A percentile compares a stretch with the other conserved stretches of the same genome.
Conservation (phyloP, 345 rosid genomes). For the Murraya paniculata region DNA sequence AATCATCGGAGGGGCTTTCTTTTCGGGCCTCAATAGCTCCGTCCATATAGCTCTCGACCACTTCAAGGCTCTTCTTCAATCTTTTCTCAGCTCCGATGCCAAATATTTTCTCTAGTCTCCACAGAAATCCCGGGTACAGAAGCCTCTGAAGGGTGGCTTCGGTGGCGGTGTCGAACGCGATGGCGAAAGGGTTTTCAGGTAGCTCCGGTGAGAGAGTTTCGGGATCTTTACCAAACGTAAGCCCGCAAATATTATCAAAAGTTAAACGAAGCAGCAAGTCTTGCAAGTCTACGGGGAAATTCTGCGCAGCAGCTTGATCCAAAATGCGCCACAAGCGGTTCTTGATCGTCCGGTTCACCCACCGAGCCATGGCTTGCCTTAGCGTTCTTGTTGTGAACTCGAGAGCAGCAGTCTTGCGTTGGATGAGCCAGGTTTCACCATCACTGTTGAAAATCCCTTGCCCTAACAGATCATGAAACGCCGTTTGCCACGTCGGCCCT, state of each 20-base stretch:
- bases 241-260: slow-evolving; percentile 86
- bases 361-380: slow-evolving; percentile 91
- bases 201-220: slow-evolving; percentile 66
- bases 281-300: slow-evolving; percentile 61
- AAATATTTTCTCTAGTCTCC: slow-evolving; percentile 62
- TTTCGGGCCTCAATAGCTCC: slow-evolving; percentile 62
- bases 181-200: slow-evolving; percentile 69
- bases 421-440: slow-evolving; percentile 91
- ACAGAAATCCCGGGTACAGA: slow-evolving; percentile 66
- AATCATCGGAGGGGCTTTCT: slow-evolving; percentile 76
- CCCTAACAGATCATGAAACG: slow-evolving; percentile 82
- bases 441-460: slow-evolving; percentile 90
- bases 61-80: slow-evolving; percentile 46
- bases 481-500: slow-evolving; percentile 76
- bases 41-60: slow-evolving; percentile 71
- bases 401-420: slow-evolving; percentile 84
- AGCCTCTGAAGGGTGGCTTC: slow-evolving; percentile 81
- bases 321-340: slow-evolving; percentile 76
- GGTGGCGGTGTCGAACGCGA: slow-evolving; percentile 78
- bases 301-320: slow-evolving; percentile 46
- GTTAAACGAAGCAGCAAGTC: slow-evolving; percentile 84
- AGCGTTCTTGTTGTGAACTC: slow-evolving; percentile 87
- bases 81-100: slow-evolving; percentile 59
- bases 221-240: slow-evolving; percentile 89
- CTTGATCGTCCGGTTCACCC: slow-evolving; percentile 87